Conservation (phyloP, 2,329 filamentous ascomycete genomes). For the Penicillium sp. region DNA sequence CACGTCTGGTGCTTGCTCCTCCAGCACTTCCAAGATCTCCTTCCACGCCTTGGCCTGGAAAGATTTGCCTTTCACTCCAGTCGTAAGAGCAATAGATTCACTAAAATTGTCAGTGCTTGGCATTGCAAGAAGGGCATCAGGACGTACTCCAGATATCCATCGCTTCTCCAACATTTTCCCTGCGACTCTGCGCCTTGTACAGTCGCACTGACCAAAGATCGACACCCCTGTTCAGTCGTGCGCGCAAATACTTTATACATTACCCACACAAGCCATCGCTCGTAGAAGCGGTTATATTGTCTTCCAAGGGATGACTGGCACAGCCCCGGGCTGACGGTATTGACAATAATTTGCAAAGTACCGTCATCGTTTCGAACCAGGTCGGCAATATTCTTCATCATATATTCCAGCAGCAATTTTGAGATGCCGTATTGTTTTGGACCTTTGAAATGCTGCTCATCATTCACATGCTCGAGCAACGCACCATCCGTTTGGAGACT, state of each 20-base stretch:
- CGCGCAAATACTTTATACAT: constrained; percentile 42
- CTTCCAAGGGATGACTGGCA: constrained; percentile 44
- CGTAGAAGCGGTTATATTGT: constrained; percentile 38
- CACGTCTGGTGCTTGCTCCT: constrained; percentile 23
- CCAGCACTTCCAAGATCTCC: constrained; percentile 39
- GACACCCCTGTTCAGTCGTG: constrained; percentile 45
- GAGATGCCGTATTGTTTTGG: constrained; percentile 42
- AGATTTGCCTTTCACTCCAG: constrained; percentile 32
- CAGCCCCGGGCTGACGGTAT: constrained; percentile 46
- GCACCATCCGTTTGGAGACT: constrained; percentile 29
- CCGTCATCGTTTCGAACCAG: constrained; percentile 32
- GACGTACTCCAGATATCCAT: constrained; percentile 37
- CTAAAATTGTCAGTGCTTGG: constrained; percentile 23
- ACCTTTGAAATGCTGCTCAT: constrained; percentile 27
- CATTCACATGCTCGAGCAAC: constrained; percentile 37
- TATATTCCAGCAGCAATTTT: constrained; percentile 45
- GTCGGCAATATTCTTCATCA: constrained; percentile 38
- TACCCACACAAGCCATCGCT: constrained; percentile 34
- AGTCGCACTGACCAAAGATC: constrained; percentile 44
- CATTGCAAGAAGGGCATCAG: neutral
- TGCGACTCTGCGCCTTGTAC: constrained; percentile 43
- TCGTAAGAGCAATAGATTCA: constrained; percentile 34
- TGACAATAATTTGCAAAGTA: constrained; percentile 42
- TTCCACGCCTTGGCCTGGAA: constrained; percentile 41
- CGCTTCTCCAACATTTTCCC: constrained; percentile 46